A percentile compares a stretch with the other conserved stretches of the same genome.
phyloP scores from a whole-genome alignment of 2,329 filamentous ascomycete genomes.

The Fusarium luffae region DNA sequence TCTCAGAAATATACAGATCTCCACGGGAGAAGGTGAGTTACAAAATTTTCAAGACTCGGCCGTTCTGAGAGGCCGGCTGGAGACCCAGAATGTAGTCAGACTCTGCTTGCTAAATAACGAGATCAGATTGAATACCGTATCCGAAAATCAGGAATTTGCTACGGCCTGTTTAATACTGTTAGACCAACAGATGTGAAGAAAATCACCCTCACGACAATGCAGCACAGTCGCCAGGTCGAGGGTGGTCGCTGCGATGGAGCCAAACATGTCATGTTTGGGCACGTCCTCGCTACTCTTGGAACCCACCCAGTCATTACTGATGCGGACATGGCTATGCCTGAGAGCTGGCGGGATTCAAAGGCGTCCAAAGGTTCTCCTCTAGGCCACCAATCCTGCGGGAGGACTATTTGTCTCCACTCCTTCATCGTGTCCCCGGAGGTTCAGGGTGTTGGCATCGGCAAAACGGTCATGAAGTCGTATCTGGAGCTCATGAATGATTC shows the following conservation, averaged over 20 bases:
- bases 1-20: conserved; percentile 62
- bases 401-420: conserved; percentile 84
- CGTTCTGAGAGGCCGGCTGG: background rate
- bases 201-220: conserved; percentile 62
- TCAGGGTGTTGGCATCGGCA: conserved; percentile 79
- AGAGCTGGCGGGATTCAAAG: conserved; percentile 69
- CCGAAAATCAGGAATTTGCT: conserved; percentile 67
- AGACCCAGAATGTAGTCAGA: background rate
- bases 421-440: conserved; percentile 81
- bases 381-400: conserved; percentile 78
- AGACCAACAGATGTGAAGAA: conserved; percentile 58
- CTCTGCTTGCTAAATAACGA: conserved; percentile 3
- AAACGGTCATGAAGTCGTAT: conserved; percentile 79
- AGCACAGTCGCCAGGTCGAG: conserved; percentile 67
- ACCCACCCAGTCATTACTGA: conserved; percentile 74
- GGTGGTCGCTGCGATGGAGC: conserved; percentile 50
- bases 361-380: conserved; percentile 55
- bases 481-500: conserved; percentile 79
- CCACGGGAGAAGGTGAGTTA: conserved; percentile 63
- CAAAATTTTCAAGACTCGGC: background rate
- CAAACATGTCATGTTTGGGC: conserved; percentile 74
- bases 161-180: conserved; percentile 82
- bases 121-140: conserved; percentile 49
- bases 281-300: conserved; percentile 81
- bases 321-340: conserved; percentile 78